Conservation (phyloP, 1,284 basidiomycete species). For the Porogramme epimiltina region DNA sequence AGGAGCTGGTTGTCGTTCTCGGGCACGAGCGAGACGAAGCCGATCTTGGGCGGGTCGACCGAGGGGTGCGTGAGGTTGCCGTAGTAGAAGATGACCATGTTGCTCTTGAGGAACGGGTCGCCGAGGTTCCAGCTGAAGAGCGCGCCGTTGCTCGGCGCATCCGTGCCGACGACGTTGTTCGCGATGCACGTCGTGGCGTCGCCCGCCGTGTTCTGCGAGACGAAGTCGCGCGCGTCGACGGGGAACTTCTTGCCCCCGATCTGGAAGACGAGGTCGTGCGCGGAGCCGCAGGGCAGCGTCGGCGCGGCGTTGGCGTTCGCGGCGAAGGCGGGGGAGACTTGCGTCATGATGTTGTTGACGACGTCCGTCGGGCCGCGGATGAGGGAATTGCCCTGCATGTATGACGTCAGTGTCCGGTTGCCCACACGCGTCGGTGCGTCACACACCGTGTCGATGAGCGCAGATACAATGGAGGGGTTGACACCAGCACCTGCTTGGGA, state of each 20-base stretch:
- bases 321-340: conserved; percentile 37
- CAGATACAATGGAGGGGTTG: conserved; percentile 39
- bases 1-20: conserved; percentile 45
- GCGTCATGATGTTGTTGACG: conserved; percentile 41
- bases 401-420: neutral
- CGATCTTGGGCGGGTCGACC: conserved; percentile 66
- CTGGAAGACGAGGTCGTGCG: conserved; percentile 60
- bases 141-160: conserved; percentile 9
- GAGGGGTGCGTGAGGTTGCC: conserved; percentile 67
- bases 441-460: conserved; percentile 54
- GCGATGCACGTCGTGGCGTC: conserved; percentile 47
- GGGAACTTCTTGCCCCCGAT: conserved; percentile 66
- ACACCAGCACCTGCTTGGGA: conserved; percentile 38
- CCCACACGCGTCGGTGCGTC: too few species aligned
- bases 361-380: conserved; percentile 41
- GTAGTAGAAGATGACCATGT: conserved; percentile 56
- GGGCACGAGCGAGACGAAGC: conserved; percentile 69
- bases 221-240: conserved; percentile 68
- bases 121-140: conserved; percentile 39
- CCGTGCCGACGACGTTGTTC: conserved; percentile 43
- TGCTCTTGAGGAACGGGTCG: conserved; percentile 44
- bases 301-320: conserved; percentile 27
- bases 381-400: conserved; percentile 40
- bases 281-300: conserved; percentile 43
- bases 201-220: conserved; percentile 38